Evolutionary conservation across 768 basidiomycete species (phyloP).

Genomic region (Brasilioporus rufonigricans): DNA sequence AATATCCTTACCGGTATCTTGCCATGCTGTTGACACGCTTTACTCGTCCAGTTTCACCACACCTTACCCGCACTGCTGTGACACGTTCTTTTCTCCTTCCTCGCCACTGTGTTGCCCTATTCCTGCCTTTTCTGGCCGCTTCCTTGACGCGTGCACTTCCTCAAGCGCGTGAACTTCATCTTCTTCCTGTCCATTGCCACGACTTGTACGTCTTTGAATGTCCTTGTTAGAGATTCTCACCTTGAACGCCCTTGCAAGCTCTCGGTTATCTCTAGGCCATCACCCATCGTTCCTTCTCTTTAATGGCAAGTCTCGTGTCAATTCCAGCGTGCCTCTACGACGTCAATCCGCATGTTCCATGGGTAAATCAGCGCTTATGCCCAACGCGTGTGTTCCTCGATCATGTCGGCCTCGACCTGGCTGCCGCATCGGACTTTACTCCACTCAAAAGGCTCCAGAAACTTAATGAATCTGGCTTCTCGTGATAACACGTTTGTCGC

Average conservation of each 20-base stretch:
- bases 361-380: slow-evolving; percentile 50
- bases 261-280: slow-evolving; percentile 28
- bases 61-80: slow-evolving; percentile 64
- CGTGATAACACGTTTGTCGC: slow-evolving; percentile 65
- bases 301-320: slow-evolving; percentile 30
- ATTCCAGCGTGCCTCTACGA: slow-evolving; percentile 26
- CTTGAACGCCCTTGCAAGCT: slow-evolving; percentile 9
- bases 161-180: slow-evolving; percentile 30
- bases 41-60: slow-evolving; percentile 34
- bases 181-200: slow-evolving; percentile 23
- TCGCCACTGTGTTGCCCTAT: slow-evolving; percentile 50
- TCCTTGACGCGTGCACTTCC: slow-evolving; percentile 35
- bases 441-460: slow-evolving; percentile 64
- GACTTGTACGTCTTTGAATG: slow-evolving; percentile 32
- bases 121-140: slow-evolving; percentile 57
- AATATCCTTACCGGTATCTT: slow-evolving; percentile 41
- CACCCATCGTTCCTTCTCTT: slow-evolving; percentile 18
- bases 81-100: slow-evolving; percentile 56
- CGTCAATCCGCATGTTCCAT: slow-evolving; percentile 35
- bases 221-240: slow-evolving; percentile 31
- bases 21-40: slow-evolving; percentile 68
- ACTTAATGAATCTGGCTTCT: slow-evolving; percentile 64
- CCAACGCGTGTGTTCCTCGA: slow-evolving; percentile 67
- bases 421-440: slow-evolving; percentile 58
- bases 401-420: slow-evolving; percentile 58